A percentile compares a stretch with the other conserved stretches of the same genome.
Conservation (phyloP, 2,329 filamentous ascomycete genomes). For the Lachnellula occidentalis region DNA sequence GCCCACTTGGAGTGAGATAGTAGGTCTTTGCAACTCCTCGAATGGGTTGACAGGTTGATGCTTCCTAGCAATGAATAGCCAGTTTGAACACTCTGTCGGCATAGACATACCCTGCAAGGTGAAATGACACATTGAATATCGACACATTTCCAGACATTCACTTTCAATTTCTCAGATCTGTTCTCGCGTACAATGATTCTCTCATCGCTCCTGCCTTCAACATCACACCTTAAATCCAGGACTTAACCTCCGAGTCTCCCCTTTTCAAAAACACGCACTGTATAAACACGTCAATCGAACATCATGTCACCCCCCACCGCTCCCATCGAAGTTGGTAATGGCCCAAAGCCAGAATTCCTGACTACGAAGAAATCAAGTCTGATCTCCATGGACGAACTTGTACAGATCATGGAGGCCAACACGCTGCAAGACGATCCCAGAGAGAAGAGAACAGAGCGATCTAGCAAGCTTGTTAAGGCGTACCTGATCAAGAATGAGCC, state of each 20-base stretch:
- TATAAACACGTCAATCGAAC: neutral
- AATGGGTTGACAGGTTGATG: no score
- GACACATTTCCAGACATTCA: neutral
- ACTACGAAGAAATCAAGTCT: neutral
- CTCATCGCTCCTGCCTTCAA: neutral
- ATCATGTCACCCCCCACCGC: neutral
- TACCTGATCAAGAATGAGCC: slow-evolving; percentile 15
- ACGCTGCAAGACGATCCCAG: slow-evolving; percentile 2
- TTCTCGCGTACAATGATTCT: neutral
- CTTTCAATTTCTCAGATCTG: neutral
- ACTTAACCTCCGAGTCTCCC: neutral
- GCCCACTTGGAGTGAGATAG: no score
- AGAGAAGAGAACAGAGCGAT: neutral
- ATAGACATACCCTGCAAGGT: no score
- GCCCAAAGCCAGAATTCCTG: neutral
- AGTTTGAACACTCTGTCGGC: no score
- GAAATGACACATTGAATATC: no score
- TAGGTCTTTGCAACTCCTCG: no score
- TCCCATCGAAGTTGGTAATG: neutral
- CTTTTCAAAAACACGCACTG: neutral
- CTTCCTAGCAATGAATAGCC: no score
- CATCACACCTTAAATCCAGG: neutral
- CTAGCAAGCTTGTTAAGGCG: slow-evolving; percentile 13
- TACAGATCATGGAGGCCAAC: slow-evolving; percentile 1
- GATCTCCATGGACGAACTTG: slow-evolving; percentile 3